phyloP scores from a whole-genome alignment of 208 protist species.

The Acanthamoeba sp. region DNA sequence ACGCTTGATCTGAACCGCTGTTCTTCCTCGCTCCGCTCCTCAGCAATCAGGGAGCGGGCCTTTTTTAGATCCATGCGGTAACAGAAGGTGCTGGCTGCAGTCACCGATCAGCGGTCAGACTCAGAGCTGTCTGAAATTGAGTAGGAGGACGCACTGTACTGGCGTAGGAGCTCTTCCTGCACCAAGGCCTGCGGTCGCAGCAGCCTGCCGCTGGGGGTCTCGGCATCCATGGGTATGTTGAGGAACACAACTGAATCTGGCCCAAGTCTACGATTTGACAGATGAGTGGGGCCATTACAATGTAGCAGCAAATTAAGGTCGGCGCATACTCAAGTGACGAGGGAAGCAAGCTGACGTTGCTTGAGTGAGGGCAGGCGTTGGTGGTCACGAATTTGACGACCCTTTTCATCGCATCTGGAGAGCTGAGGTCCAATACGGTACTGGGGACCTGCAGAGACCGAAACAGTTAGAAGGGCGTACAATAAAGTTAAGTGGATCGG shows the following conservation, averaged over 20 bases:
- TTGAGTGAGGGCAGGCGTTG: background rate
- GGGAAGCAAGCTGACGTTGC: conserved; percentile 49
- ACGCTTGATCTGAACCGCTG: conserved; percentile 73
- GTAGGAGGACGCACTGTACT: conserved; percentile 59
- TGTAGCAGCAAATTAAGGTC: background rate
- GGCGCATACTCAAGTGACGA: background rate
- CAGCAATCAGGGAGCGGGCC: conserved; percentile 30
- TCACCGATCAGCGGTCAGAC: too few relatives aligned
- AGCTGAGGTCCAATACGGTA: conserved; percentile 9
- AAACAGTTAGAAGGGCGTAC: too few relatives aligned
- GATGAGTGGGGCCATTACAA: too few relatives aligned
- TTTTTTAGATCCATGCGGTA: conserved; percentile 84
- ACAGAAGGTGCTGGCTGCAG: conserved; percentile 75
- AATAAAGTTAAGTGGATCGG: too few relatives aligned
- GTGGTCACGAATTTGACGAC: conserved; percentile 33
- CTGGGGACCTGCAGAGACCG: background rate
- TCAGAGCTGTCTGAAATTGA: background rate
- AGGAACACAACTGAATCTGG: conserved; percentile 82
- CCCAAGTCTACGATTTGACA: background rate
- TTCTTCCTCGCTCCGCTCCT: conserved; percentile 60
- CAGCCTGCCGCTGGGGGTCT: conserved; percentile 82
- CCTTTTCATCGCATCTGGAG: conserved; percentile 6
- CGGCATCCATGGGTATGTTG: conserved; percentile 86
- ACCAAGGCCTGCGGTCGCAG: conserved; percentile 83
- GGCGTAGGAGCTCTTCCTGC: conserved; percentile 78